These are phyloP conservation scores for Xenoacremonium recifei DNA, from an alignment of 2,329 filamentous ascomycete species.

Conservation along the genomic window DNA sequence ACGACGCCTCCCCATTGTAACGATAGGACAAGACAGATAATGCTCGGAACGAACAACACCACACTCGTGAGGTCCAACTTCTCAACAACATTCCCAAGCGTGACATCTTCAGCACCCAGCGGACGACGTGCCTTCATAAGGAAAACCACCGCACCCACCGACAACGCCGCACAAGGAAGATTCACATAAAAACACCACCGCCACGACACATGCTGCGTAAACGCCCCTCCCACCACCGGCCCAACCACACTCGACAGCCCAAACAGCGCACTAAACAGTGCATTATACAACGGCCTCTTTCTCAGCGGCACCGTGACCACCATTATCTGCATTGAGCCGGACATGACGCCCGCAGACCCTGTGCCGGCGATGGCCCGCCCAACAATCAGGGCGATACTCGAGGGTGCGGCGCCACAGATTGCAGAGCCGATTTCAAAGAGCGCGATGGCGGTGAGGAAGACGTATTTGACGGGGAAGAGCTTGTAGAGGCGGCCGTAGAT, in stretches of 20 bases:
- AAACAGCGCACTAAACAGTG: not conserved
- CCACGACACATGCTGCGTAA: not conserved
- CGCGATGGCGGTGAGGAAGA: not conserved
- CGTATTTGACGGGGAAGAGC: not conserved
- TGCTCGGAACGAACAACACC: not conserved
- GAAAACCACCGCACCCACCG: not conserved
- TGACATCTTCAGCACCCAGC: not conserved
- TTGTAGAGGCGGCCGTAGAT: not conserved
- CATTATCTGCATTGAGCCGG: not conserved
- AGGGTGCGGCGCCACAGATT: not conserved
- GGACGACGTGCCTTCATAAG: not conserved
- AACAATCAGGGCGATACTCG: not conserved
- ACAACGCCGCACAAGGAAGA: not conserved
- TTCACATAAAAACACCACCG: not conserved
- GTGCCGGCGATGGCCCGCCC: conserved; percentile 1
- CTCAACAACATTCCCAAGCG: not conserved
- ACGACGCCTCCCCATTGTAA: conserved; percentile 4
- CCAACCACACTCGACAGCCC: not conserved
- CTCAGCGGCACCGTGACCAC: not conserved
- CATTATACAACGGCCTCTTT: not conserved
- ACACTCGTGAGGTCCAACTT: not conserved
- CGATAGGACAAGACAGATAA: conserved; percentile 3
- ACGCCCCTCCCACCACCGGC: not conserved
- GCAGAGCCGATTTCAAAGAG: conserved; percentile 3
- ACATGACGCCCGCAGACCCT: not conserved